Conservation (phyloP, 148 eudicot species). For the Cornus kousa region DNA sequence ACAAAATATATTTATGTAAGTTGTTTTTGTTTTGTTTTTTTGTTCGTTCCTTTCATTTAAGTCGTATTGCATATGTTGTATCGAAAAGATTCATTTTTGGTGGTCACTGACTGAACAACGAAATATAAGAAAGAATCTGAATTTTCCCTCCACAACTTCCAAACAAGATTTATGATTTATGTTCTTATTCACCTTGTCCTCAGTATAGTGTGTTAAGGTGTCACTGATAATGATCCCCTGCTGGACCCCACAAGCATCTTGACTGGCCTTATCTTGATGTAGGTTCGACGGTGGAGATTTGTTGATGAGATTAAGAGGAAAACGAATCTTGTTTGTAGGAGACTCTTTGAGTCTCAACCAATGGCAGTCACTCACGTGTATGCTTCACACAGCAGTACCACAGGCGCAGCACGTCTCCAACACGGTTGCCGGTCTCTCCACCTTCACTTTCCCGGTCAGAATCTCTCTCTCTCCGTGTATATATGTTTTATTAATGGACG, state of each 20-base stretch:
- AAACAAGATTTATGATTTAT: no score
- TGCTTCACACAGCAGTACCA: slow-evolving; percentile 41
- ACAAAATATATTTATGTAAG: no score
- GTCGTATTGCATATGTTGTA: no score
- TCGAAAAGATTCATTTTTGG: no score
- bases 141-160: no score
- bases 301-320: slow-evolving; percentile 34
- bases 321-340: slow-evolving; percentile 52
- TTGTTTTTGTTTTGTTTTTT: no score
- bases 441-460: slow-evolving; percentile 29
- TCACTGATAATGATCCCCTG: neutral
- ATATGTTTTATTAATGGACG: no score
- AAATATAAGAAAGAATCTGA: no score
- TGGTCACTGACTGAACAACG: no score
- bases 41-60: no score
- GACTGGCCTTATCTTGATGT: neutral
- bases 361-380: slow-evolving; percentile 56
- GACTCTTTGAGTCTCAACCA: slow-evolving; percentile 59
- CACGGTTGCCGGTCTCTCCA: slow-evolving; percentile 32
- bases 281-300: slow-evolving; percentile 27
- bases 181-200: neutral
- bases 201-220: neutral
- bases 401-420: slow-evolving; percentile 17
- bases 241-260: neutral
- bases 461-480: neutral